These are phyloP conservation scores for Plasmopara viticola DNA, from an alignment of 352 stramenopile genomes.

Conservation along the genomic window DNA sequence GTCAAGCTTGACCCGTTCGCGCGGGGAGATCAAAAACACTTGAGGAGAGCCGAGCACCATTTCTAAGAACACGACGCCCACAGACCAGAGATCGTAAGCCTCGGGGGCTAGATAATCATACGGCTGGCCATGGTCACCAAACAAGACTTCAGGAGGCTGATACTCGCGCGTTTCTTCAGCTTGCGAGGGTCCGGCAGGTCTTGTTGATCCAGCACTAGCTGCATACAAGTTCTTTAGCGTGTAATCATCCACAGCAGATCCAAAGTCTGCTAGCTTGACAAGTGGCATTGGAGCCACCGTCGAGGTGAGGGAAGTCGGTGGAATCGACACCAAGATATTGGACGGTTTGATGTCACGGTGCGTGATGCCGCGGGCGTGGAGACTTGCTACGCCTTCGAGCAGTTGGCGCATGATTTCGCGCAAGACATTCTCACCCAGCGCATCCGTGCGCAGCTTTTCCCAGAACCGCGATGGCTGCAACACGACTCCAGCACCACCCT, in stretches of 20 bases:
- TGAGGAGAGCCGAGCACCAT: slow-evolving; percentile 91
- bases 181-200: slow-evolving; percentile 64
- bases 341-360: slow-evolving; percentile 85
- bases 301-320: slow-evolving; percentile 8
- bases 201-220: slow-evolving; percentile 33
- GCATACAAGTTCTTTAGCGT: slow-evolving; percentile 69
- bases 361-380: slow-evolving; percentile 89
- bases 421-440: slow-evolving; percentile 56
- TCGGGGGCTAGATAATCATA: slow-evolving; percentile 57
- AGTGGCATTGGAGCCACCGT: slow-evolving; percentile 23
- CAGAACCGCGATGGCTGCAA: slow-evolving; percentile 75
- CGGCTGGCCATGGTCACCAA: slow-evolving; percentile 44
- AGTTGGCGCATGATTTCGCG: slow-evolving; percentile 93
- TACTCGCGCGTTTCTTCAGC: slow-evolving; percentile 93
- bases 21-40: slow-evolving; percentile 72
- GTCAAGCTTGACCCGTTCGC: slow-evolving; percentile 89
- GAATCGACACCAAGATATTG: slow-evolving; percentile 61
- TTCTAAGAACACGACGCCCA: slow-evolving; percentile 94
- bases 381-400: slow-evolving; percentile 80
- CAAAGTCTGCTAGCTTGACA: slow-evolving; percentile 85
- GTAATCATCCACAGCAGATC: slow-evolving; percentile 78
- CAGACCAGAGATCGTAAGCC: slow-evolving; percentile 89
- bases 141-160: slow-evolving; percentile 89
- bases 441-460: slow-evolving; percentile 57
- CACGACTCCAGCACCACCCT: slow-evolving; percentile 32